Base-by-base conservation (phyloP, 2,329 filamentous ascomycete species). In the Emericellopsis cladophorae region DNA sequence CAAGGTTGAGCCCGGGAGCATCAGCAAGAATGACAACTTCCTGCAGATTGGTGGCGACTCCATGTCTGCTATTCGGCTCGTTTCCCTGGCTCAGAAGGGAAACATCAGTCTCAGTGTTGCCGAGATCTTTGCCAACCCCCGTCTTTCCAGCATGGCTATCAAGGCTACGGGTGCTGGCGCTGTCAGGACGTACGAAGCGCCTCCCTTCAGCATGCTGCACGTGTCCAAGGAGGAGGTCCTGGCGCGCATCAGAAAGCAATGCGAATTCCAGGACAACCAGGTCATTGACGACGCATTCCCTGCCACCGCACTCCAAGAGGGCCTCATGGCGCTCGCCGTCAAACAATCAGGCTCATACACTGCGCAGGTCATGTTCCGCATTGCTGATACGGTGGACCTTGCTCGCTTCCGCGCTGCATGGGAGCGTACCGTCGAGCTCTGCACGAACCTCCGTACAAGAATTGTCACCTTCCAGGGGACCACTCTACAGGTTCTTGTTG, bases 251-350 rank as follows among this genome's bases (percentile, higher is more conserved):
- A 2, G 23, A 35, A 8, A 41, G 40, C 32, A 44, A 34, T 34
- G 44, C 42, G 12, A 43, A 15, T 11, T 36, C 31, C 29, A 43
- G 41, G 40, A 18, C 35, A 5, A 39, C 40, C 32, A 39, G 42
- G n/a, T 15, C 10, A 50, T 70, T 6, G 62, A 70, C 39, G 68
- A 74, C 41, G 51, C 66, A 0, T 73, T 69, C 39, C 69, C 68
- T 1, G 67, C 65, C 48, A 67, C 68, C 0, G 58, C 67, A 1
- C 50, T 70, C 1, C 70, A 74, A 43, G 66, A 70, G 46, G 66
- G 63, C 6, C 57, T 74, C 2, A 61, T 74, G 51, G 64, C 67
- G 2, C 48, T 72, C 5, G 64, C 69, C 9, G 54, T 57, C 40
- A 65, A 64, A 45, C 26, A 40, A 8, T 14, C 46, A 1, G 49